These are phyloP conservation scores for Urochloa ruziziensis DNA, from an alignment of 176 grass and related monocot genomes.

Conservation along the genomic window DNA sequence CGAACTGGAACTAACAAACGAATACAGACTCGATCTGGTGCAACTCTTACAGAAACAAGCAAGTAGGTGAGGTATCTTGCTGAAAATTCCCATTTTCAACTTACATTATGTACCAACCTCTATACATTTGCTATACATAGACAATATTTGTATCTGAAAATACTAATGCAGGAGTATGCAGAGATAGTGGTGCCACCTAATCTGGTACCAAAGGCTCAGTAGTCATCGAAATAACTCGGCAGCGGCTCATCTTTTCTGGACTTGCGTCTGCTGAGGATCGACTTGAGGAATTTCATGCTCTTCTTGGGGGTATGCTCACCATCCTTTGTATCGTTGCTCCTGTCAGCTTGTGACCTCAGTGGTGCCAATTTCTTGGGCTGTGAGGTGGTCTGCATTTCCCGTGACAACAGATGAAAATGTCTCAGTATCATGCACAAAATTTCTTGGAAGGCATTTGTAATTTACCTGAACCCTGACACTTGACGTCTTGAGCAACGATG, in stretches of 20 bases:
- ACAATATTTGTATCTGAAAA: slow-evolving; percentile 8
- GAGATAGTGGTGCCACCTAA: not conserved
- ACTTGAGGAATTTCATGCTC: slow-evolving; percentile 77
- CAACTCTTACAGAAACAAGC: not conserved
- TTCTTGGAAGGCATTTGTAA: not conserved
- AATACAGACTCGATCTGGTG: not conserved
- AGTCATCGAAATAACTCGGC: slow-evolving; percentile 70
- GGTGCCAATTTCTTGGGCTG: slow-evolving; percentile 64
- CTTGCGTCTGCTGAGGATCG: slow-evolving; percentile 84
- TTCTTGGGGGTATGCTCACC: slow-evolving; percentile 69
- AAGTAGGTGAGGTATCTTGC: not conserved
- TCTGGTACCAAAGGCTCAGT: slow-evolving; percentile 28
- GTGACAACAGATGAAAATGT: slow-evolving; percentile 3
- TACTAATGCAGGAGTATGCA: not conserved
- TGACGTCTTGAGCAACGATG: slow-evolving; percentile 79
- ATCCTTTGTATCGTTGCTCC: slow-evolving; percentile 48
- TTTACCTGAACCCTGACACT: slow-evolving; percentile 81
- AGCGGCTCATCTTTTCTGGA: slow-evolving; percentile 83
- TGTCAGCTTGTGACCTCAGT: slow-evolving; percentile 56
- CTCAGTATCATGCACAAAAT: not conserved
- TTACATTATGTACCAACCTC: not conserved
- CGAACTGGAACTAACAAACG: not conserved
- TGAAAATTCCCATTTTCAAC: not conserved
- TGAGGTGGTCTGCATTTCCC: slow-evolving; percentile 32
- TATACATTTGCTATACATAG: slow-evolving; percentile 25